Percentiles rank a stretch among this genome's conserved stretches.
Conservation (phyloP, 208 protist genomes). For the Trichomonas tenax region DNA sequence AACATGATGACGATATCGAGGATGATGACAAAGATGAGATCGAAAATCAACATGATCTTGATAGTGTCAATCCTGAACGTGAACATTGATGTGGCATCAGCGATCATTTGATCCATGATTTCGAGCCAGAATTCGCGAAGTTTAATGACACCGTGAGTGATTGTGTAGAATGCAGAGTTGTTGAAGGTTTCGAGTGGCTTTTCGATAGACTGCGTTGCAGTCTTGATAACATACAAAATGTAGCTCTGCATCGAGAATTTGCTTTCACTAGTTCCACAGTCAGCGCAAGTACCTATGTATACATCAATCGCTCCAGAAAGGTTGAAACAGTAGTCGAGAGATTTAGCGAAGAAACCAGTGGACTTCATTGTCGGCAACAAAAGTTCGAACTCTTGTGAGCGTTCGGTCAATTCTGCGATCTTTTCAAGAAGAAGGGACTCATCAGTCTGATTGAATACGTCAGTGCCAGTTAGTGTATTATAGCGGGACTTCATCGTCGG, state of each 20-base stretch:
- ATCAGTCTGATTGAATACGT: not conserved
- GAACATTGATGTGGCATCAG: not conserved
- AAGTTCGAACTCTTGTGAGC: not conserved
- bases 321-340: not conserved
- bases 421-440: not conserved
- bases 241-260: not conserved
- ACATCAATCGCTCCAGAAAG: not conserved
- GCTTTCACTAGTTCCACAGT: too few relatives aligned
- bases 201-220: not conserved
- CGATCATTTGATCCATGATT: not conserved
- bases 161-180: not conserved
- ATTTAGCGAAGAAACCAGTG: not conserved
- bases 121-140: not conserved
- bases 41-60: not conserved
- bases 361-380: not conserved
- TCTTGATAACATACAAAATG: not conserved
- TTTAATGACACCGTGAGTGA: not conserved
- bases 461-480: not conserved
- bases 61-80: not conserved
- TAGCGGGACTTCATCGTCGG: not conserved
- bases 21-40: not conserved
- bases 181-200: not conserved
- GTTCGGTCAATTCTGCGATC: not conserved
- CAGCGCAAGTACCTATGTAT: not conserved
- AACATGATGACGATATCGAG: not conserved